Percentiles rank a stretch among this genome's conserved stretches.
Evolutionary conservation across 2,329 filamentous ascomycete species (phyloP).

Genomic region (Dactylellina sp.): DNA sequence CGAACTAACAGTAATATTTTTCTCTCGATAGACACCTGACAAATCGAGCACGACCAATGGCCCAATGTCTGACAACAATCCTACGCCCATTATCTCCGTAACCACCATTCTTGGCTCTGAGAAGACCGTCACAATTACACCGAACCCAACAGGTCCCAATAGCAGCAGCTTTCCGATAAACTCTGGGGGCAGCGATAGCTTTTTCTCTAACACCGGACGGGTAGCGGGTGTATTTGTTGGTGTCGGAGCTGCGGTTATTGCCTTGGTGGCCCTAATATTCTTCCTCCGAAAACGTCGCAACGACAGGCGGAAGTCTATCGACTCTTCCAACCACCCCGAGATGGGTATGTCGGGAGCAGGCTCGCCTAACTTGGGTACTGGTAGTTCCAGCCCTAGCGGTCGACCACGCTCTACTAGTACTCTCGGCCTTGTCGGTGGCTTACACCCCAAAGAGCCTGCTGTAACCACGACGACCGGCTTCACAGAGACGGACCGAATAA

Average conservation of each 20-base stretch:
- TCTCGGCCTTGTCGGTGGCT: constrained; percentile 49
- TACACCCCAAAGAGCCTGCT: constrained; percentile 37
- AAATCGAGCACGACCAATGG: neutral
- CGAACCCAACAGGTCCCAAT: constrained; percentile 15
- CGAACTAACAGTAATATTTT: constrained; percentile 11
- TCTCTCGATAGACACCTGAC: constrained; percentile 11
- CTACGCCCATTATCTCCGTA: constrained; percentile 35
- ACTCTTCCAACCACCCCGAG: constrained; percentile 47
- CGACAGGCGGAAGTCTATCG: constrained; percentile 47
- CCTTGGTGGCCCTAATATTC: constrained; percentile 24
- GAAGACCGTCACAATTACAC: constrained; percentile 41
- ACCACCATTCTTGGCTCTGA: constrained; percentile 37
- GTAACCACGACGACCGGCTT: constrained; percentile 42
- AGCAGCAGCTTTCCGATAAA: constrained; percentile 31
- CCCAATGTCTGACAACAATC: constrained; percentile 9
- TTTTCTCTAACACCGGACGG: constrained; percentile 46
- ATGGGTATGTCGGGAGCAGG: constrained; percentile 53
- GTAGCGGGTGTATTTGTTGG: constrained; percentile 48
- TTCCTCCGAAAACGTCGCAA: constrained; percentile 48
- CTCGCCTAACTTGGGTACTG: constrained; percentile 41
- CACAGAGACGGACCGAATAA: constrained; percentile 47
- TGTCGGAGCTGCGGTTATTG: constrained; percentile 12
- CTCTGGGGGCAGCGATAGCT: constrained; percentile 14
- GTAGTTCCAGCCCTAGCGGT: constrained; percentile 43
- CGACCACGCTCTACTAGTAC: constrained; percentile 55